phyloP scores from a whole-genome alignment of 1,139 yeast species.

The Taphrina flavorubra region DNA sequence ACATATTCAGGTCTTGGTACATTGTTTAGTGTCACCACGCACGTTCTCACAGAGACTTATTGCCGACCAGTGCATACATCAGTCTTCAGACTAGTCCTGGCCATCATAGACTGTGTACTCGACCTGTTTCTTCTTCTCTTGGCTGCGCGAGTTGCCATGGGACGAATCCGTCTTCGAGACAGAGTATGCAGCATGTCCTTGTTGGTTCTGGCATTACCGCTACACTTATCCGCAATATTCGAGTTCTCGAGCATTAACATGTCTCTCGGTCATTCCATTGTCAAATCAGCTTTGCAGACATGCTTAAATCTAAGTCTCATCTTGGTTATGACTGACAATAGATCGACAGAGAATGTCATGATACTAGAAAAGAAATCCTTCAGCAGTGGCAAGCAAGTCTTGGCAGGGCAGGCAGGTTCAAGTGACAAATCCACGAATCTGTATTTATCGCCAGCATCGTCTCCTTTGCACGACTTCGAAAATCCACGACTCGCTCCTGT shows the following conservation, averaged over 20 bases:
- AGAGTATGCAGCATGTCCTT: not conserved
- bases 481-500: not conserved
- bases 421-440: not conserved
- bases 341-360: not conserved
- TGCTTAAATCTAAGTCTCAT: not conserved
- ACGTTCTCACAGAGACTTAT: not conserved
- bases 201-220: not conserved
- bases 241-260: not conserved
- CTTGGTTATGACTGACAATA: not conserved
- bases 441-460: not conserved
- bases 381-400: not conserved
- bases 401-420: not conserved
- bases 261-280: not conserved
- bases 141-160: not conserved
- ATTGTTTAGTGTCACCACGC: conserved; percentile 3
- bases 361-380: not conserved
- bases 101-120: conserved; percentile 2
- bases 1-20: conserved; percentile 15
- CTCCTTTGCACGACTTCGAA: not conserved
- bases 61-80: conserved; percentile 11
- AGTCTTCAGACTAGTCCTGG: conserved; percentile 1
- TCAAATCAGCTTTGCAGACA: conserved; percentile 4
- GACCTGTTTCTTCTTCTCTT: not conserved
- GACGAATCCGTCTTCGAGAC: not conserved
- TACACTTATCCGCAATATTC: conserved; percentile 2